These are phyloP conservation scores for Exutisphaerella laricina DNA, from an alignment of 2,329 filamentous ascomycete genomes.

Conservation along the genomic window DNA sequence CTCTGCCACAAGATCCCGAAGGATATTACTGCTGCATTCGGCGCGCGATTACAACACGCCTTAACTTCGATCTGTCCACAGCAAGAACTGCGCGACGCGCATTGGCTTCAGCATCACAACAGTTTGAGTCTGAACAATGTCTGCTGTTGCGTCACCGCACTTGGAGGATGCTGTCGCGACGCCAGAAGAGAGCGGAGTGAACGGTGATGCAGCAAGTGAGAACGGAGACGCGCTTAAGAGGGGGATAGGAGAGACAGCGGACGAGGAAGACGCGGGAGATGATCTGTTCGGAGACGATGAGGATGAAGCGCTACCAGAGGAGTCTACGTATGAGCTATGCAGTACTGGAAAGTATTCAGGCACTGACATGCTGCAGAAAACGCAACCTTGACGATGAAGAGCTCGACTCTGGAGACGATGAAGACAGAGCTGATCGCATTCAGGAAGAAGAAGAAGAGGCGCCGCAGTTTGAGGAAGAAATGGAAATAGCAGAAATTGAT, in stretches of 20 bases:
- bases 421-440: slow-evolving; percentile 58
- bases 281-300: slow-evolving; percentile 45
- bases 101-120: background rate
- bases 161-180: slow-evolving; percentile 15
- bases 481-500: slow-evolving; percentile 54
- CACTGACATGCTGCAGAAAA: slow-evolving; percentile 9
- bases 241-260: slow-evolving; percentile 19
- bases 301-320: slow-evolving; percentile 28
- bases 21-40: no score
- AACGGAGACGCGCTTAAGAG: slow-evolving; percentile 22
- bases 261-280: slow-evolving; percentile 35
- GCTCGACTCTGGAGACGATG: slow-evolving; percentile 57
- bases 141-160: background rate
- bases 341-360: no score
- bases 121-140: background rate
- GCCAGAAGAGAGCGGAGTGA: slow-evolving; percentile 10
- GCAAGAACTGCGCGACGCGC: no score
- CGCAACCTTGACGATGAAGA: slow-evolving; percentile 55
- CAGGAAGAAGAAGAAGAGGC: slow-evolving; percentile 45
- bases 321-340: slow-evolving; percentile 25
- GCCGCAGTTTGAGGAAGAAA: slow-evolving; percentile 37
- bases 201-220: slow-evolving; percentile 14
- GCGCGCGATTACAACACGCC: no score
- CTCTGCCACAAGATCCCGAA: no score
- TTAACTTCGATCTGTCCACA: no score